These are phyloP conservation scores for Fusarium coffeatum DNA, from an alignment of 2,329 filamentous ascomycete species.

Conservation along the genomic window DNA sequence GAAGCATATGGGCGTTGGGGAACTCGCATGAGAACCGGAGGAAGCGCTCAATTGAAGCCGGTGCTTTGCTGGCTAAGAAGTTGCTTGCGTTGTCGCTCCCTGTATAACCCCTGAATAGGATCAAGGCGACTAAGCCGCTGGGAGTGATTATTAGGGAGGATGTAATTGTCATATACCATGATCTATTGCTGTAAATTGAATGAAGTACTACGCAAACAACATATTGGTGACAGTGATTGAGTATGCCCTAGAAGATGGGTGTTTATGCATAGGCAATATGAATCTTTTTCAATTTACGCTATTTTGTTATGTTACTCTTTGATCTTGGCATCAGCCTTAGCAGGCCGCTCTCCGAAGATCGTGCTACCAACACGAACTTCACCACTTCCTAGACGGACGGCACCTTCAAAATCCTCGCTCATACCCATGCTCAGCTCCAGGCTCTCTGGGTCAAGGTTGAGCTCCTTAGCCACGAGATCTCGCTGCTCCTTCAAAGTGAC, in stretches of 20 bases:
- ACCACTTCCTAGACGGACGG: conserved; percentile 82
- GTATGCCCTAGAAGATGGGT: neutral
- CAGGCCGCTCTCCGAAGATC: conserved; percentile 87
- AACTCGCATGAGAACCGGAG: conserved; percentile 43
- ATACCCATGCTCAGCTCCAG: conserved; percentile 98
- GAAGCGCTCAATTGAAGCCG: conserved; percentile 40
- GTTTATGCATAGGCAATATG: neutral
- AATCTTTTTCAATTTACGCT: neutral
- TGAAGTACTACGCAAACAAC: conserved; percentile 9
- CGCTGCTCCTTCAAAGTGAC: conserved; percentile 73
- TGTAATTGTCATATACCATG: conserved; percentile 45
- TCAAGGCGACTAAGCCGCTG: conserved; percentile 18
- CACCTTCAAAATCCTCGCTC: conserved; percentile 95
- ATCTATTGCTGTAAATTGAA: conserved; percentile 41
- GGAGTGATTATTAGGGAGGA: conserved; percentile 37
- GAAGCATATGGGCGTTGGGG: conserved; percentile 51
- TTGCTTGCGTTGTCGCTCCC: conserved; percentile 26
- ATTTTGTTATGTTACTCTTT: conserved; percentile 53
- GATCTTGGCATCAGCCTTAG: conserved; percentile 82
- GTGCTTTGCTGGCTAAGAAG: conserved; percentile 35
- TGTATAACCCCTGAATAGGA: conserved; percentile 21
- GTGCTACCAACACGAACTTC: conserved; percentile 94
- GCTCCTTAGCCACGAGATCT: conserved; percentile 72
- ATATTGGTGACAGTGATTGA: neutral
- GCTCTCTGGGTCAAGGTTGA: conserved; percentile 58